Conservation (phyloP, 768 basidiomycete species). For the Naematelia aurantialba region DNA sequence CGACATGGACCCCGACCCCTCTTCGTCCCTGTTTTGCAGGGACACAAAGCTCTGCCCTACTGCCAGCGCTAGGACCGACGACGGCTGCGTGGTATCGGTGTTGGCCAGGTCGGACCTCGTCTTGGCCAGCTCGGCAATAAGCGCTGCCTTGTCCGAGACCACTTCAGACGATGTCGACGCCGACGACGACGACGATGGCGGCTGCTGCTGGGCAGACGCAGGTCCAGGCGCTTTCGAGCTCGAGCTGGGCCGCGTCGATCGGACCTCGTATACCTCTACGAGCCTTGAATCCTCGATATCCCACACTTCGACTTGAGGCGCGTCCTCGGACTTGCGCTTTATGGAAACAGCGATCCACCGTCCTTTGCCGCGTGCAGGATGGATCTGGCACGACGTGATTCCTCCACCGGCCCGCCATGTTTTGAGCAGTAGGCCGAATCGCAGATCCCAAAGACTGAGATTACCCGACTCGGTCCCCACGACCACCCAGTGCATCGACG, state of each 20-base stretch:
- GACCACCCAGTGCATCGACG: constrained; percentile 79
- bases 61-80: constrained; percentile 21
- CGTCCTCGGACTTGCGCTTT: constrained; percentile 53
- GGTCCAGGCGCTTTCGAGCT: constrained; percentile 15
- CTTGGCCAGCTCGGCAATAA: constrained; percentile 10
- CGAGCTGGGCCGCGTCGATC: constrained; percentile 20
- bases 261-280: constrained; percentile 72
- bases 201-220: background rate
- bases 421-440: constrained; percentile 82
- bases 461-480: constrained; percentile 82
- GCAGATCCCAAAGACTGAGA: constrained; percentile 87
- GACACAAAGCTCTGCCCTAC: constrained; percentile 25
- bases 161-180: constrained; percentile 2
- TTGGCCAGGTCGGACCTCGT: background rate
- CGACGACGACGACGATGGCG: too few species aligned
- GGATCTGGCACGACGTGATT: constrained; percentile 58
- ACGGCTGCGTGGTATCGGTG: background rate
- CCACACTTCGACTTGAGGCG: constrained; percentile 76
- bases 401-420: constrained; percentile 72
- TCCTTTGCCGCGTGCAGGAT: constrained; percentile 81
- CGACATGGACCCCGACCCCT: constrained; percentile 58
- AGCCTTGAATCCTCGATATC: constrained; percentile 77
- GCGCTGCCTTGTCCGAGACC: background rate
- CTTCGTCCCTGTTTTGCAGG: constrained; percentile 18
- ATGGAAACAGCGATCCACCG: constrained; percentile 85